A percentile compares a stretch with the other conserved stretches of the same genome.
Evolutionary conservation across 257 asterid genomes (phyloP).

Genomic region (Vinca minor): DNA sequence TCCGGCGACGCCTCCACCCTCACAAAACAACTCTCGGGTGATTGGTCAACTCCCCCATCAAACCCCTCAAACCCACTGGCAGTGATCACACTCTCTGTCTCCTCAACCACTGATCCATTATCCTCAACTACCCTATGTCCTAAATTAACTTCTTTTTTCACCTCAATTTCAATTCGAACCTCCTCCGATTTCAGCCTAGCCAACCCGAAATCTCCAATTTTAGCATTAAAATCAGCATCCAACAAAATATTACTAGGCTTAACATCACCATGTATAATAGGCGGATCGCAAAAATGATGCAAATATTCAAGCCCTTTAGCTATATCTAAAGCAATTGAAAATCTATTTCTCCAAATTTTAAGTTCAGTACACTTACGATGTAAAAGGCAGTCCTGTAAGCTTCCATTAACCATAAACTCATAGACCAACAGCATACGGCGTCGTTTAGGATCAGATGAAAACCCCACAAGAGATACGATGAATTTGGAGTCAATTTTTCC

Average conservation of each 20-base stretch:
- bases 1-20: conserved; percentile 64
- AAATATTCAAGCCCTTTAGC: conserved; percentile 87
- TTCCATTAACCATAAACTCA: conserved; percentile 77
- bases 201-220: conserved; percentile 90
- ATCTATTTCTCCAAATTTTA: conserved; percentile 62
- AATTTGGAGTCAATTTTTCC: conserved; percentile 62
- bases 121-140: conserved; percentile 41
- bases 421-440: conserved; percentile 81
- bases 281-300: conserved; percentile 86
- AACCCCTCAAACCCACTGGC: conserved; percentile 56
- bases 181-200: conserved; percentile 77
- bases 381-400: conserved; percentile 87
- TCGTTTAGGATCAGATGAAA: conserved; percentile 57
- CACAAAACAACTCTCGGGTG: conserved; percentile 62
- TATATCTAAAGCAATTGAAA: conserved; percentile 54
- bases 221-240: conserved; percentile 57
- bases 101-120: conserved; percentile 66
- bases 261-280: conserved; percentile 82
- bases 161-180: conserved; percentile 45
- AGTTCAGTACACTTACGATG: conserved; percentile 70
- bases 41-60: conserved; percentile 43
- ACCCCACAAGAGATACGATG: conserved; percentile 62
- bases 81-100: conserved; percentile 76
- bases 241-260: conserved; percentile 81
- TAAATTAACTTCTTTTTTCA: conserved; percentile 41